These are phyloP conservation scores for Zygoascus bituminiphila DNA, from an alignment of 805 yeast genomes.

Conservation along the genomic window DNA sequence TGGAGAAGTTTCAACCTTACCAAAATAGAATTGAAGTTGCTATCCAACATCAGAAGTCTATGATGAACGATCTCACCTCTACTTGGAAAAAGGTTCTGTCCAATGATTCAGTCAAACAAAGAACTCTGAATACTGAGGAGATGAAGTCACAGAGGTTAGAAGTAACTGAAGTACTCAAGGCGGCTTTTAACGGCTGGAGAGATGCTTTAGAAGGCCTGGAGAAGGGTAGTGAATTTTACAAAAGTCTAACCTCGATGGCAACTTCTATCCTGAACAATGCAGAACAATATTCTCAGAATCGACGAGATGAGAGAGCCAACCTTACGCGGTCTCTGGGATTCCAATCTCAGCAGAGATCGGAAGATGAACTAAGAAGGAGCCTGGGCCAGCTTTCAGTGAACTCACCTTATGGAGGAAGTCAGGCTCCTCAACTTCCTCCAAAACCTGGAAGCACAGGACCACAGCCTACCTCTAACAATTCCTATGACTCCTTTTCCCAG, in stretches of 20 bases:
- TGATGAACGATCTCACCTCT: constrained; percentile 40
- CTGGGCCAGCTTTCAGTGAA: constrained; percentile 10
- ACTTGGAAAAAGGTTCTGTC: constrained; percentile 40
- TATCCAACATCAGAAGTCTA: constrained; percentile 51
- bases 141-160: constrained; percentile 28
- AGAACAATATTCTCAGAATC: constrained; percentile 13
- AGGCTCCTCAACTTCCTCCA: constrained; percentile 18
- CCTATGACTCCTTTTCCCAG: constrained; percentile 11
- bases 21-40: constrained; percentile 60
- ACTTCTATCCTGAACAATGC: constrained; percentile 14
- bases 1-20: constrained; percentile 66
- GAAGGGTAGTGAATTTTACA: constrained; percentile 60
- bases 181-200: constrained; percentile 51
- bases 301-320: constrained; percentile 15
- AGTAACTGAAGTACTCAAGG: constrained; percentile 36
- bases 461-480: constrained; percentile 9
- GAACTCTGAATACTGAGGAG: constrained; percentile 32
- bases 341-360: constrained; percentile 4
- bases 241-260: constrained; percentile 29
- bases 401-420: constrained; percentile 1
- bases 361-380: constrained; percentile 13
- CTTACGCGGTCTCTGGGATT: background rate
- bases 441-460: constrained; percentile 16
- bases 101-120: constrained; percentile 38
- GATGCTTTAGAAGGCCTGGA: constrained; percentile 49